Conservation (phyloP, 169 alveolate species). For the Pseudocohnilembus persalinus region DNA sequence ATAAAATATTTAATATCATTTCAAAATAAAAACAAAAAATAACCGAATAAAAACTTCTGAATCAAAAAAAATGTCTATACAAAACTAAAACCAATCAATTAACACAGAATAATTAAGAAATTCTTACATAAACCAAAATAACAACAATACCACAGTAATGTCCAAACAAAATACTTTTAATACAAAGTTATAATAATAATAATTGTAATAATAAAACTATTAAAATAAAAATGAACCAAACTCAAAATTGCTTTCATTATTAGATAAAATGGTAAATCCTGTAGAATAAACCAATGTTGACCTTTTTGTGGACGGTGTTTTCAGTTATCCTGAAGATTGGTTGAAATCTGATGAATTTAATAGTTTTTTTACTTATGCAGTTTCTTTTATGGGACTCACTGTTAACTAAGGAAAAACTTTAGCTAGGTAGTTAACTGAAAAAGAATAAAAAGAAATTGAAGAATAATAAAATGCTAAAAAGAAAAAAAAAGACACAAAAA, state of each 20-base stretch:
- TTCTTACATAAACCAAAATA: too few species aligned
- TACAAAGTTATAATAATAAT: neutral
- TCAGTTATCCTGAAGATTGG: constrained; percentile 50
- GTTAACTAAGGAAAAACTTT: constrained; percentile 16
- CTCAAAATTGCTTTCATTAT: constrained; percentile 39
- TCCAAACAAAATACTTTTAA: neutral
- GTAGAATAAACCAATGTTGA: constrained; percentile 15
- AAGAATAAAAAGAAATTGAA: constrained; percentile 38
- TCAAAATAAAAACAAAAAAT: too few species aligned
- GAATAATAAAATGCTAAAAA: constrained; percentile 41
- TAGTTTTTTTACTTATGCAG: constrained; percentile 32
- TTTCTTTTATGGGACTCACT: neutral
- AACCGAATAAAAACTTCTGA: neutral
- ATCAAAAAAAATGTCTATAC: neutral
- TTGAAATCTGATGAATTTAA: constrained; percentile 33
- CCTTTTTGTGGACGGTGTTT: constrained; percentile 32
- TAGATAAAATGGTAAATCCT: constrained; percentile 44
- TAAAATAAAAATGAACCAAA: constrained; percentile 12
- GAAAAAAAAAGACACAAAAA: constrained; percentile 29
- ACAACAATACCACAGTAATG: neutral
- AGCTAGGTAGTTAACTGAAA: constrained; percentile 39
- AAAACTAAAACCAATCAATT: neutral
- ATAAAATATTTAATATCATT: too few species aligned
- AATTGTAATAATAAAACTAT: neutral
- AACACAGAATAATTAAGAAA: too few species aligned